phyloP scores from a whole-genome alignment of 345 rosid species.

The Pistacia integerrima region DNA sequence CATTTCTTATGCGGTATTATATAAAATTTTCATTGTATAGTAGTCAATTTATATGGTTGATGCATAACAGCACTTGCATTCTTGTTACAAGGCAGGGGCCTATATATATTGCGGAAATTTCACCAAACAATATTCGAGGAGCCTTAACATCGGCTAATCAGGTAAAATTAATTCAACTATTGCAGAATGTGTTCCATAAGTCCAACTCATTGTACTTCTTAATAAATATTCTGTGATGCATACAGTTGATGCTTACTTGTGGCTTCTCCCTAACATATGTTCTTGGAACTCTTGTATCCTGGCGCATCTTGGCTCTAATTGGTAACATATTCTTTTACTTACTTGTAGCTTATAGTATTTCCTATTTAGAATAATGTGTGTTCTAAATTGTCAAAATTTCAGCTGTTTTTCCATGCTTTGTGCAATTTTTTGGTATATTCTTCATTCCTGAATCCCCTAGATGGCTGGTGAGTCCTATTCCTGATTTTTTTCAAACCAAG shows the following conservation, averaged over 20 bases:
- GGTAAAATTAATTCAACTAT: no score
- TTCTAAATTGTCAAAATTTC: background rate
- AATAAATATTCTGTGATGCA: background rate
- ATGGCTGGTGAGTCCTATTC: constrained; percentile 43
- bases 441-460: constrained; percentile 52
- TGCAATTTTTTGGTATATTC: constrained; percentile 29
- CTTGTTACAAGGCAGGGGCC: background rate
- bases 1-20: constrained; percentile 40
- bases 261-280: constrained; percentile 17
- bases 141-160: background rate
- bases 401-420: constrained; percentile 39
- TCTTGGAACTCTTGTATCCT: constrained; percentile 22
- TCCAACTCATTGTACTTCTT: background rate
- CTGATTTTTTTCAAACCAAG: no score
- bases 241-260: constrained; percentile 12
- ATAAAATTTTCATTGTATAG: background rate
- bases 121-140: constrained; percentile 10
- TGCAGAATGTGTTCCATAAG: background rate
- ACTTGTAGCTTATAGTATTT: background rate
- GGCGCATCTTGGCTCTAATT: constrained; percentile 26
- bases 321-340: constrained; percentile 11
- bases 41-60: background rate
- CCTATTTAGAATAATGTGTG: no score
- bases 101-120: constrained; percentile 4
- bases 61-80: background rate